Conservation (phyloP, 2,329 filamentous ascomycete species). For the Pseudocercospora cruenta region DNA sequence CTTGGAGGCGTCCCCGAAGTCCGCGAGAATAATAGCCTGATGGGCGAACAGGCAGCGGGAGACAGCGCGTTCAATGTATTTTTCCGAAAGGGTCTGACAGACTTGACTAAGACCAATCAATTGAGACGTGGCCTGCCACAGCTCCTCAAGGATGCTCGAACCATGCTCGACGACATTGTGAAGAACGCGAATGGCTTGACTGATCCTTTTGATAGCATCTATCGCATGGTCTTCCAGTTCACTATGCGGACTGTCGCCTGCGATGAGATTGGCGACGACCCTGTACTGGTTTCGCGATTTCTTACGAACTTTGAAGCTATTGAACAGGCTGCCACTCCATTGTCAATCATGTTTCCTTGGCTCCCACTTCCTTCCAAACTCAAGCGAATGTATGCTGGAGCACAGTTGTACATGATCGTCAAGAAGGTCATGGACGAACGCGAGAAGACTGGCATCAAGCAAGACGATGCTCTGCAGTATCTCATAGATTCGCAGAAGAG, state of each 20-base stretch:
- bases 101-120: constrained; percentile 34
- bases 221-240: constrained; percentile 58
- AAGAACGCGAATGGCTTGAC: constrained; percentile 43
- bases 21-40: constrained; percentile 26
- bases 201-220: constrained; percentile 60
- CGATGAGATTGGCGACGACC: constrained; percentile 57
- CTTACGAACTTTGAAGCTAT: constrained; percentile 54
- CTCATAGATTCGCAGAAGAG: constrained; percentile 57
- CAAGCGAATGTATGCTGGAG: constrained; percentile 50
- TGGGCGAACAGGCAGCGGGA: constrained; percentile 24
- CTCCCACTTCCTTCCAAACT: constrained; percentile 52
- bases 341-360: constrained; percentile 58
- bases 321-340: constrained; percentile 49
- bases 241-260: constrained; percentile 61
- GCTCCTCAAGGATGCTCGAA: constrained; percentile 50
- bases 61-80: constrained; percentile 28
- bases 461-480: constrained; percentile 58
- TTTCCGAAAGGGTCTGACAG: constrained; percentile 33
- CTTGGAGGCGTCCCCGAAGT: constrained; percentile 38
- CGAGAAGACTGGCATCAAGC: constrained; percentile 45
- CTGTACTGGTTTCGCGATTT: constrained; percentile 46
- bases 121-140: constrained; percentile 42
- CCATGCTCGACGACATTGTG: constrained; percentile 44
- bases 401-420: constrained; percentile 54
- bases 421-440: constrained; percentile 54